Conservation (phyloP, 2,329 filamentous ascomycete genomes). For the Cylindrodendrum hubeiense region DNA sequence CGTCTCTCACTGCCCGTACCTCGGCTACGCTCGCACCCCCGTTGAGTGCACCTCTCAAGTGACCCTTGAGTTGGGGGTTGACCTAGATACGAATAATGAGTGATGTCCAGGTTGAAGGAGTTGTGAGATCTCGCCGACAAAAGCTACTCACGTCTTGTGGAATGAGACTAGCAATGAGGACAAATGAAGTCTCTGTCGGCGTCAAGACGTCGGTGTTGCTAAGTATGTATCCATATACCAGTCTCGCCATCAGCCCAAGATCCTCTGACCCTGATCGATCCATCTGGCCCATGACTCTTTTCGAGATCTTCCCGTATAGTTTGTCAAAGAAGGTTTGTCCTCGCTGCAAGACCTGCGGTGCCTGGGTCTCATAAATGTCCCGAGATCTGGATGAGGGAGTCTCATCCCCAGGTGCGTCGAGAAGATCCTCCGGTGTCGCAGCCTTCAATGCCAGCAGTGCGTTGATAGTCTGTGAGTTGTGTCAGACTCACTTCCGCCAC, state of each 20-base stretch:
- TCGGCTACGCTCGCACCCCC: constrained; percentile 42
- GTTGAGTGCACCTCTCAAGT: constrained; percentile 42
- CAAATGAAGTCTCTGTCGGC: constrained; percentile 40
- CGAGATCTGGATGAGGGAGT: constrained; percentile 24
- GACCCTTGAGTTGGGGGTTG: constrained; percentile 44
- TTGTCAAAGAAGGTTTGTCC: constrained; percentile 39
- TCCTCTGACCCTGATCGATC: constrained; percentile 42
- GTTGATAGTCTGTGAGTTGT: constrained; percentile 38
- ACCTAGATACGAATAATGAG: constrained; percentile 29
- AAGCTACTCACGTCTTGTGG: constrained; percentile 41
- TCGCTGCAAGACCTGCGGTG: constrained; percentile 32
- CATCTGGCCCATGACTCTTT: constrained; percentile 43
- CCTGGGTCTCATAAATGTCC: constrained; percentile 35
- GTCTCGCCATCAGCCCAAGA: constrained; percentile 39
- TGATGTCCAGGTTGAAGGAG: not conserved
- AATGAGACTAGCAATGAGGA: constrained; percentile 44
- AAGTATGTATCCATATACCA: constrained; percentile 43
- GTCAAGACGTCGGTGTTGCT: constrained; percentile 43
- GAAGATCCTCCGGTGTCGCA: constrained; percentile 39
- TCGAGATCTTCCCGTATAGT: constrained; percentile 42
- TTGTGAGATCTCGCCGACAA: not conserved
- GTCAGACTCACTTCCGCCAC: constrained; percentile 16
- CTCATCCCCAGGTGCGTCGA: constrained; percentile 26
- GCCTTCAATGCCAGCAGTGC: constrained; percentile 39
- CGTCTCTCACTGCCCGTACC: constrained; percentile 41